A percentile compares a stretch with the other conserved stretches of the same genome.
Conservation (phyloP, 306 rosid genomes). For the barrel medic (Medicago truncatula) region DNA sequence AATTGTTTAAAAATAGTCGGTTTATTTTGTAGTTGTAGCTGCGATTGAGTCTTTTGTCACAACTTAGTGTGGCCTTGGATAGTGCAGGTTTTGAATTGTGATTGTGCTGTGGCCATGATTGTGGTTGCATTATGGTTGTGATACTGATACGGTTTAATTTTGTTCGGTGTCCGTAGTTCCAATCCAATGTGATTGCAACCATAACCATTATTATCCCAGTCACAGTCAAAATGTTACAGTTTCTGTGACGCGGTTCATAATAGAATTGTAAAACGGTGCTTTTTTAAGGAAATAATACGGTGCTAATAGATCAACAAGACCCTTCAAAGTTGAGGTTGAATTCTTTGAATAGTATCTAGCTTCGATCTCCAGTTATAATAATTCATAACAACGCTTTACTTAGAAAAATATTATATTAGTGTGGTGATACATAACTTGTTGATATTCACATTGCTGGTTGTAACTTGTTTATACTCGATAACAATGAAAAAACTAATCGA, state of each 20-base stretch:
- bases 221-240: not conserved
- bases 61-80: not conserved
- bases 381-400: not conserved
- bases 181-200: not conserved
- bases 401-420: not conserved
- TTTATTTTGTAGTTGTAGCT: slow-evolving; percentile 34
- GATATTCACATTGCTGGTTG: too few relatives aligned
- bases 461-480: too few relatives aligned
- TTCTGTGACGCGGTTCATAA: slow-evolving; percentile 3
- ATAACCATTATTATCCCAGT: not conserved
- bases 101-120: not conserved
- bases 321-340: not conserved
- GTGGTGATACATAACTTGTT: not conserved
- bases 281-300: not conserved
- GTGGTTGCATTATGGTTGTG: not conserved
- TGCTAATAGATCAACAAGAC: not conserved
- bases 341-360: too few relatives aligned
- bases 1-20: slow-evolving; percentile 35
- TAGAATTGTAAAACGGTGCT: not conserved
- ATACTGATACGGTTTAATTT: not conserved
- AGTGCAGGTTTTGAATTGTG: not conserved
- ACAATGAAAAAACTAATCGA: too few relatives aligned
- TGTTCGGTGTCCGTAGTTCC: too few relatives aligned
- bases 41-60: slow-evolving; percentile 18
- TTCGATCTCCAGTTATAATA: not conserved